These are phyloP conservation scores for Vanrija sp. DNA, from an alignment of 1,284 basidiomycete genomes.

Conservation along the genomic window DNA sequence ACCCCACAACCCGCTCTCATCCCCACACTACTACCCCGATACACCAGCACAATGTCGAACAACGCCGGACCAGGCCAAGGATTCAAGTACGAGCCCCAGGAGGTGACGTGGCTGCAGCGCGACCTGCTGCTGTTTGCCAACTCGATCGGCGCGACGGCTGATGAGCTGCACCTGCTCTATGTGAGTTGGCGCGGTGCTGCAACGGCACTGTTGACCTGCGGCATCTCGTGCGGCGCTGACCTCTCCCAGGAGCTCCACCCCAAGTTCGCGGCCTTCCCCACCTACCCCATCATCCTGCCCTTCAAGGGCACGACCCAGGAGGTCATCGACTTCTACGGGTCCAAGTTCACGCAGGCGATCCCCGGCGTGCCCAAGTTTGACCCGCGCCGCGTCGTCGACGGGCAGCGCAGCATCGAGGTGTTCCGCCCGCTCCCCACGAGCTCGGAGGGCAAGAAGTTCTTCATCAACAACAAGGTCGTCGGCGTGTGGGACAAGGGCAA, in stretches of 20 bases:
- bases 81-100: slow-evolving; percentile 13
- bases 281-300: slow-evolving; percentile 17
- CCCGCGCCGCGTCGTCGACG: slow-evolving; percentile 14
- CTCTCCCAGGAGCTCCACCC: slow-evolving; percentile 14
- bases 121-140: slow-evolving; percentile 19
- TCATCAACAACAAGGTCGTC: slow-evolving; percentile 11
- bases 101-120: slow-evolving; percentile 15
- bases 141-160: slow-evolving; percentile 16
- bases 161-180: slow-evolving; percentile 21
- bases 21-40: neutral
- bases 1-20: too few species aligned
- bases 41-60: neutral
- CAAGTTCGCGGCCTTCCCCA: slow-evolving; percentile 17
- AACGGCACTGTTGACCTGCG: neutral
- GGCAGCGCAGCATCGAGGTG: slow-evolving; percentile 17
- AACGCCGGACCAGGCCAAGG: slow-evolving; percentile 3
- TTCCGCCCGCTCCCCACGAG: slow-evolving; percentile 13
- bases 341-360: slow-evolving; percentile 8
- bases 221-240: neutral
- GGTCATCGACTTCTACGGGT: slow-evolving; percentile 17
- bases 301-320: slow-evolving; percentile 16
- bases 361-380: slow-evolving; percentile 17
- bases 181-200: neutral
- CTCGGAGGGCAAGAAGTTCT: slow-evolving; percentile 15
- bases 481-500: slow-evolving; percentile 24